A percentile compares a stretch with the other conserved stretches of the same genome.
Evolutionary conservation across 2,329 filamentous ascomycete genomes (phyloP).

Genomic region (Aspergillus sp.): DNA sequence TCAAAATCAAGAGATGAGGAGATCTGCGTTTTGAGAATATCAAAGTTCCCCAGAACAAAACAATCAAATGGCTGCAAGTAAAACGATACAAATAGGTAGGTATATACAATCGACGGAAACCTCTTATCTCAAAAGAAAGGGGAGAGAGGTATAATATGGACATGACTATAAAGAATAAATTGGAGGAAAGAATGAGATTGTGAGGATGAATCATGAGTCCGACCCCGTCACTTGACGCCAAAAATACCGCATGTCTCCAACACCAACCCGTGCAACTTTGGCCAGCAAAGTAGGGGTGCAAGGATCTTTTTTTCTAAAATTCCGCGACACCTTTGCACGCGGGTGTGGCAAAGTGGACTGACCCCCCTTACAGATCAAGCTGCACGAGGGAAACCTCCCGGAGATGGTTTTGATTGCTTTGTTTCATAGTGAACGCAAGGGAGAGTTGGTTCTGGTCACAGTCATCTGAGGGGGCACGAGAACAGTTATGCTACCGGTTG

Average conservation of each 20-base stretch:
- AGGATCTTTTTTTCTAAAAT: constrained; percentile 10
- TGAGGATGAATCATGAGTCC: constrained; percentile 7
- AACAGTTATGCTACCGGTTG: constrained; percentile 19
- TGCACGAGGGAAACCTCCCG: constrained; percentile 4
- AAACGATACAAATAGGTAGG: constrained; percentile 6
- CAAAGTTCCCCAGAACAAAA: neutral
- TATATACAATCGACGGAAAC: constrained; percentile 18
- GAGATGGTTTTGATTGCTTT: constrained; percentile 4
- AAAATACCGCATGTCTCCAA: neutral
- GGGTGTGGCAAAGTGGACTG: constrained; percentile 1
- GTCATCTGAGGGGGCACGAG: neutral
- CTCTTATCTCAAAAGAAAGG: constrained; percentile 1
- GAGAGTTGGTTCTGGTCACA: constrained; percentile 4
- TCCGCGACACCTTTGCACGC: constrained; percentile 1
- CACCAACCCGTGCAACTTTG: constrained; percentile 15
- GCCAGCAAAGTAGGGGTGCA: constrained; percentile 18
- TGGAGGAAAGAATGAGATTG: neutral
- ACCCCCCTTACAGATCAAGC: constrained; percentile 6
- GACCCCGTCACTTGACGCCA: constrained; percentile 7
- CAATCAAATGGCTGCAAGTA: neutral
- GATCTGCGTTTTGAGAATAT: neutral
- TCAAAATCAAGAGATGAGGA: neutral
- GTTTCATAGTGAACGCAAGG: constrained; percentile 8
- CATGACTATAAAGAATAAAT: neutral
- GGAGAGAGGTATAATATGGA: constrained; percentile 9